phyloP scores from a whole-genome alignment of 345 rosid genomes.

The Eutrema heterophyllum region DNA sequence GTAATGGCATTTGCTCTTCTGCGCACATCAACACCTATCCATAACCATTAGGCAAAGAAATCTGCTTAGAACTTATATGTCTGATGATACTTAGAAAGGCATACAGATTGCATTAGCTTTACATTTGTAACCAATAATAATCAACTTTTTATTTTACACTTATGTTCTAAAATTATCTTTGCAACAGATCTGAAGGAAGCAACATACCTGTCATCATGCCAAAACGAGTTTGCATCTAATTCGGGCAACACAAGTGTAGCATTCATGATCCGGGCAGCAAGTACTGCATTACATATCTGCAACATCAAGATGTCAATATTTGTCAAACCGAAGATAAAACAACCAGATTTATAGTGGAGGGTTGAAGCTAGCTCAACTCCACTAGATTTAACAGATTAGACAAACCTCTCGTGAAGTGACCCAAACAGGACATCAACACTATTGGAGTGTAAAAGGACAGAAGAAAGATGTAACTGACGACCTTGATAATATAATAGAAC shows the following conservation, averaged over 20 bases:
- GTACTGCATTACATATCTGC: slow-evolving; percentile 98
- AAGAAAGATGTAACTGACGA: background rate
- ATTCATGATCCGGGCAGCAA: slow-evolving; percentile 99
- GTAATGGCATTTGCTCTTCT: background rate
- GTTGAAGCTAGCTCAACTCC: slow-evolving; percentile 1
- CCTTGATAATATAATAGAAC: background rate
- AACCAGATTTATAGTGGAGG: background rate
- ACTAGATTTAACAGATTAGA: background rate
- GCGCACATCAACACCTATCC: background rate
- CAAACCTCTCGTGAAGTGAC: background rate
- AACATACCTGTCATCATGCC: slow-evolving; percentile 96
- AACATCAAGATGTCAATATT: slow-evolving; percentile 19
- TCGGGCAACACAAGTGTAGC: slow-evolving; percentile 97
- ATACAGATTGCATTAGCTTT: background rate
- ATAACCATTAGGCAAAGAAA: background rate
- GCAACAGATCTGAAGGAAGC: background rate
- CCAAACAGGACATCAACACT: background rate
- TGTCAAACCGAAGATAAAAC: background rate
- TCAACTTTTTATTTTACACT: background rate
- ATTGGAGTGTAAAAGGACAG: background rate
- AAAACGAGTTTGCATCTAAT: slow-evolving; percentile 94
- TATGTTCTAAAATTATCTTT: background rate
- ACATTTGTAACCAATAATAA: background rate
- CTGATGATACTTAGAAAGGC: slow-evolving; percentile 9
- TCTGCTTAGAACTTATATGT: background rate